Conservation (phyloP, 2,329 filamentous ascomycete species). For the Aspergillus viridinutans region DNA sequence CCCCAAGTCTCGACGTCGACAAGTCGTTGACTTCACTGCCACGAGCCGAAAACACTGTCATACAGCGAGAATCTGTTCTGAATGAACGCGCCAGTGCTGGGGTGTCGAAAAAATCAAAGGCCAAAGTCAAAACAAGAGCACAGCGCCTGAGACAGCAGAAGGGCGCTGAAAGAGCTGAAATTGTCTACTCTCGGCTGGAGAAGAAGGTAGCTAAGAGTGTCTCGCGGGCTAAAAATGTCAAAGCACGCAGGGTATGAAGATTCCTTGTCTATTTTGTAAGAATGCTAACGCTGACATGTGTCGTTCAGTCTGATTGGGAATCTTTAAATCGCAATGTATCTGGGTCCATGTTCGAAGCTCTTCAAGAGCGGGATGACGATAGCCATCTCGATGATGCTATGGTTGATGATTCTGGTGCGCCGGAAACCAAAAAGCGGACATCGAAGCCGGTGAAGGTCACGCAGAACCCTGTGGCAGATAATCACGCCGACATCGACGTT, state of each 20-base stretch:
- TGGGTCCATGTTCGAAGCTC: slow-evolving; percentile 19
- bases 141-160: slow-evolving; percentile 53
- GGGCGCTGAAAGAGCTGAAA: slow-evolving; percentile 53
- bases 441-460: slow-evolving; percentile 8
- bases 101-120: slow-evolving; percentile 50
- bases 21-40: slow-evolving; percentile 46
- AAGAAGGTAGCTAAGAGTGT: slow-evolving; percentile 53
- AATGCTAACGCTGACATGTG: slow-evolving; percentile 13
- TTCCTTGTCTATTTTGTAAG: not conserved
- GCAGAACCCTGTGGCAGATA: slow-evolving; percentile 20
- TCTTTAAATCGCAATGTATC: slow-evolving; percentile 36
- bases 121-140: slow-evolving; percentile 48
- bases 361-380: slow-evolving; percentile 49
- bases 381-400: slow-evolving; percentile 32
- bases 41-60: slow-evolving; percentile 35
- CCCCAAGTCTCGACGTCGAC: slow-evolving; percentile 51
- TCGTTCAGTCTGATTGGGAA: slow-evolving; percentile 37
- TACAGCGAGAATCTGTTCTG: slow-evolving; percentile 45
- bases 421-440: slow-evolving; percentile 15
- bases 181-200: slow-evolving; percentile 52
- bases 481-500: slow-evolving; percentile 31
- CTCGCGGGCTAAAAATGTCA: slow-evolving; percentile 45
- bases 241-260: slow-evolving; percentile 42
- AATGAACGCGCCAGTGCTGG: slow-evolving; percentile 48
- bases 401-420: slow-evolving; percentile 26